Base-by-base conservation (phyloP, 495 filamentous ascomycete genomes). In the Penicillium bovifimosum region DNA sequence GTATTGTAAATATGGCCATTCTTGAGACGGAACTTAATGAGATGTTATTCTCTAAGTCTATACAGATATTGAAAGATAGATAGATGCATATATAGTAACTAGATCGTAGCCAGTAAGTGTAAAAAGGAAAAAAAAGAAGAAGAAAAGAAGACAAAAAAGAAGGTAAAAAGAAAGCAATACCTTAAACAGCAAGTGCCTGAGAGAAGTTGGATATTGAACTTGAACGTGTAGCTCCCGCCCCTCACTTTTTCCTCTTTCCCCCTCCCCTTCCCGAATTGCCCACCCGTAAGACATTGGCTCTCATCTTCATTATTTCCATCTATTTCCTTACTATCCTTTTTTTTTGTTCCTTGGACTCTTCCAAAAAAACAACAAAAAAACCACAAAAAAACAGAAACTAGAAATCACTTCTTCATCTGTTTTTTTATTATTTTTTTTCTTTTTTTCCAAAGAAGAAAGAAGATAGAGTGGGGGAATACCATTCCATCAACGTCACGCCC, bases 201-300 rank as follows among this genome's bases (percentile, higher is more conserved):
- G 40, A 14, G 11, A 33, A 34, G 29, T 33, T 34, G 17, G 18
- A 35, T 24, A 16, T 33, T 20, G 26, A 18, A 45, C 16, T 45
- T 31, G 42, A 14, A 20, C 27, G 28, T 18, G 60, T 49, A 74
- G 69, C 58, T 66, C 69, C 58, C 73, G 75, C 46, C 70, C 78
- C 59, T 41, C 47, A 40, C 47, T 40, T 50, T 40, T 39, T 47
- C 32, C 44, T 35, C 32, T 33, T 45, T 44, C 10, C 16, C 56
- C 50, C 45, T 61, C 53, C 44, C 53, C 55, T 46, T 52, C 54
- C 27, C 53, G 59, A 64, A 62, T 68, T 56, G 85, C 86, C 83
- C 84, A 79, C 69, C 24, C 40, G 7, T 28, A 79, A 81, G 66
- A 86, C 81, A 68, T 74, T 85, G 72, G 81, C 86, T 57, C 76